Conservation (phyloP, 169 alveolate species). For the Plasmodium gallinaceum region DNA sequence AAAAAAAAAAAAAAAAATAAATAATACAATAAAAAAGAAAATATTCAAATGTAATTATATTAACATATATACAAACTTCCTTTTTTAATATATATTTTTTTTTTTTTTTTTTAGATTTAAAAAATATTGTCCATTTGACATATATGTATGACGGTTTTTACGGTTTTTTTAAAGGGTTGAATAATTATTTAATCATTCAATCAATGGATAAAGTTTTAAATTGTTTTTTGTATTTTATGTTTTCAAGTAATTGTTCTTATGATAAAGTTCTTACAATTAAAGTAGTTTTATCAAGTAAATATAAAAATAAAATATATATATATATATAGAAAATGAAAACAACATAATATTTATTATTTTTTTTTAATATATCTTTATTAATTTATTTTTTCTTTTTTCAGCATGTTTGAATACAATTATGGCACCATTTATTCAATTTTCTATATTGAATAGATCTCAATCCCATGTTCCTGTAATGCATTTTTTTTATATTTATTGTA, state of each 20-base stretch:
- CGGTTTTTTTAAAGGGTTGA: conserved; percentile 61
- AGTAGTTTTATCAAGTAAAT: conserved; percentile 66
- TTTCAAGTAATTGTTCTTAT: conserved; percentile 57
- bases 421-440: conserved; percentile 60
- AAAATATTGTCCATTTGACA: conserved; percentile 38
- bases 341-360: neutral
- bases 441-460: conserved; percentile 63
- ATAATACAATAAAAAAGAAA: neutral
- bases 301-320: neutral
- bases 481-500: neutral
- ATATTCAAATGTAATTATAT: neutral
- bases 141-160: conserved; percentile 62
- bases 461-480: conserved; percentile 50
- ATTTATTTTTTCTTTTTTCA: conserved; percentile 23
- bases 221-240: conserved; percentile 39
- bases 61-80: neutral
- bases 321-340: neutral
- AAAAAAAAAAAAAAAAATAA: conserved; percentile 1
- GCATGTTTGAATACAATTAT: conserved; percentile 71
- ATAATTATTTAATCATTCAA: conserved; percentile 37
- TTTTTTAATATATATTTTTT: neutral
- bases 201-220: conserved; percentile 53
- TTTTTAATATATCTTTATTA: neutral
- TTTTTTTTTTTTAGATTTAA: conserved; percentile 24
- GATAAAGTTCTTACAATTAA: conserved; percentile 72